phyloP scores from a whole-genome alignment of 257 asterid genomes.

The Datura wrightii region DNA sequence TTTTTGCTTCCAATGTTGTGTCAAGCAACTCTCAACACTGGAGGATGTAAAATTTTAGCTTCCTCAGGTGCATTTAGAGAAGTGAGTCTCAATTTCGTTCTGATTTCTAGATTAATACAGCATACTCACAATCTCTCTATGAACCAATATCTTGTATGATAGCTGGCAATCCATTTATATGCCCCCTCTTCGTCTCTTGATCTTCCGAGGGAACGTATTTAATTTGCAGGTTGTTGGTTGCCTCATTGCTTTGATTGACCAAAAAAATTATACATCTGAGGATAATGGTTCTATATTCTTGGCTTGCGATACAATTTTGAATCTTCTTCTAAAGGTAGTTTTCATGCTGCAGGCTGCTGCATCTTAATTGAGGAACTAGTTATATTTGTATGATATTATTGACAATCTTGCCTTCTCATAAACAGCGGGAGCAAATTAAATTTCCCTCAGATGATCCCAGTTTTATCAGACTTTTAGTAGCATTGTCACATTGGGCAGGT shows the following conservation, averaged over 20 bases:
- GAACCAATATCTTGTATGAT: slow-evolving; percentile 10
- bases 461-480: slow-evolving; percentile 66
- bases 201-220: slow-evolving; percentile 23
- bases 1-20: slow-evolving; percentile 93
- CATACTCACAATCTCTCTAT: not conserved
- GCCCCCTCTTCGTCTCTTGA: not conserved
- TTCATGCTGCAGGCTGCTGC: not conserved
- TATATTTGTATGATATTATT: slow-evolving; percentile 22
- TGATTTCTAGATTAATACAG: slow-evolving; percentile 12
- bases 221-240: slow-evolving; percentile 65
- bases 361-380: not conserved
- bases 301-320: slow-evolving; percentile 88
- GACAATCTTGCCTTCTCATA: slow-evolving; percentile 31
- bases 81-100: slow-evolving; percentile 46
- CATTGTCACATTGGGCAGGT: slow-evolving; percentile 74
- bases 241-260: slow-evolving; percentile 57
- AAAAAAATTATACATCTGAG: slow-evolving; percentile 48
- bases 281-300: slow-evolving; percentile 58
- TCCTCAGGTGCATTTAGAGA: slow-evolving; percentile 66
- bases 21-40: slow-evolving; percentile 73
- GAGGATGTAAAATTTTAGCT: slow-evolving; percentile 67
- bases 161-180: not conserved
- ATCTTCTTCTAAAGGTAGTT: slow-evolving; percentile 67
- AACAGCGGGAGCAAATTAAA: slow-evolving; percentile 51
- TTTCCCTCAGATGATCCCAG: slow-evolving; percentile 48